Base-by-base conservation (phyloP, 306 rosid species). In the Styphnolobium japonicum region DNA sequence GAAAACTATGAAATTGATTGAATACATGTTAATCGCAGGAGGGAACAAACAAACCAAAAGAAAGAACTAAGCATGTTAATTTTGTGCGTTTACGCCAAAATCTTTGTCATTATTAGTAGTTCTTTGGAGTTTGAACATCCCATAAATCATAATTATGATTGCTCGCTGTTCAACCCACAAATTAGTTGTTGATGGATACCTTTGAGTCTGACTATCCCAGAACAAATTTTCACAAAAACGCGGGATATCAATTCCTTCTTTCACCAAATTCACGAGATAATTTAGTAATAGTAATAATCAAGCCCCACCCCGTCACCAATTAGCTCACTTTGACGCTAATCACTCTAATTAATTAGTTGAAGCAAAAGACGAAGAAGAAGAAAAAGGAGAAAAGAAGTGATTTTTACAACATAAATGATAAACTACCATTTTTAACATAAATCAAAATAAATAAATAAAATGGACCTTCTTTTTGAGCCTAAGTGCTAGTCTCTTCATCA, bases 391-490 rank as follows among this genome's bases (percentile, higher is more conserved):
- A 56, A 18, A 27, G 8, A 7, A 22, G 48, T 21, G 3, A 5
- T 25, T 34, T 79, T 57, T 22, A 4, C 18, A 43, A 3, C n/a
- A 45, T 36, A n/a, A n/a, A n/a, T 7, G 8, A 15, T 52, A 43
- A 52, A 83, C 77, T 53, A 80, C 77, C 83, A 53, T 56, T 84
- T 46, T 74, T 3, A 77, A 67, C 76, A 69, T 21, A 3, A 68
- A 7, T 2, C 21, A 10, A 75, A 36, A 48, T 6, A 43, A 71
- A 57, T 16, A 67, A 63, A n/a, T n/a, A n/a, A 37, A 60, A 70
- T 2, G 43, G 1, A 29, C 29, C 14, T 23, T 25, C 56, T 45
- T 66, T 56, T 23, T 25, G 14, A 64, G 49, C 22, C 3, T 46
- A 14, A n/a, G 40, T n/a, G 65, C 37, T 23, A 46, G 45, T 84